Evolutionary conservation across 768 basidiomycete species (phyloP).

Genomic region (Serendipita sp.): DNA sequence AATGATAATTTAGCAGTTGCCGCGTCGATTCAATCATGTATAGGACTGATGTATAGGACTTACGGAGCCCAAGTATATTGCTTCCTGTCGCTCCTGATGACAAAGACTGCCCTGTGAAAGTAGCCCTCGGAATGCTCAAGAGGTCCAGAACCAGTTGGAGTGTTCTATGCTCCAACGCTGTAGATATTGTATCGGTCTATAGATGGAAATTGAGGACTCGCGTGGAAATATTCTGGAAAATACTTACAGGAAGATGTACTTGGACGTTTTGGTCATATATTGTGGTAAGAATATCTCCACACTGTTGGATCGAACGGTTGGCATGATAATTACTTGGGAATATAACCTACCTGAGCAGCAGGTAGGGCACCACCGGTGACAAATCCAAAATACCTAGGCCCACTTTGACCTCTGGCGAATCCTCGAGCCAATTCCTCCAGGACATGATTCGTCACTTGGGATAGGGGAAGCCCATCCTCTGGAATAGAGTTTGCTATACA

Average conservation of each 20-base stretch:
- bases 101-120: slow-evolving; percentile 21
- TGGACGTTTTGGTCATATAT: slow-evolving; percentile 24
- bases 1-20: too few species aligned
- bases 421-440: background rate
- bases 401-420: background rate
- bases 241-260: slow-evolving; percentile 15
- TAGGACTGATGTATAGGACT: background rate
- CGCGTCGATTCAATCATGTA: background rate
- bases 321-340: background rate
- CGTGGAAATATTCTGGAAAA: background rate
- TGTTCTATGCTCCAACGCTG: slow-evolving; percentile 17
- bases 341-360: background rate
- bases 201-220: background rate
- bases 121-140: slow-evolving; percentile 13
- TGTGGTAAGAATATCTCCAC: slow-evolving; percentile 23
- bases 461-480: background rate
- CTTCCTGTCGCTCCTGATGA: slow-evolving; percentile 27
- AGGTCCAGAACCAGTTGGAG: slow-evolving; percentile 19
- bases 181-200: slow-evolving; percentile 15
- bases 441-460: background rate
- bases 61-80: slow-evolving; percentile 26
- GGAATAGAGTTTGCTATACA: background rate
- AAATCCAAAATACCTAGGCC: background rate
- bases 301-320: background rate
- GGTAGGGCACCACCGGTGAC: background rate